Base-by-base conservation (phyloP, 352 stramenopile species). In the Globisporangium takayamanum region DNA sequence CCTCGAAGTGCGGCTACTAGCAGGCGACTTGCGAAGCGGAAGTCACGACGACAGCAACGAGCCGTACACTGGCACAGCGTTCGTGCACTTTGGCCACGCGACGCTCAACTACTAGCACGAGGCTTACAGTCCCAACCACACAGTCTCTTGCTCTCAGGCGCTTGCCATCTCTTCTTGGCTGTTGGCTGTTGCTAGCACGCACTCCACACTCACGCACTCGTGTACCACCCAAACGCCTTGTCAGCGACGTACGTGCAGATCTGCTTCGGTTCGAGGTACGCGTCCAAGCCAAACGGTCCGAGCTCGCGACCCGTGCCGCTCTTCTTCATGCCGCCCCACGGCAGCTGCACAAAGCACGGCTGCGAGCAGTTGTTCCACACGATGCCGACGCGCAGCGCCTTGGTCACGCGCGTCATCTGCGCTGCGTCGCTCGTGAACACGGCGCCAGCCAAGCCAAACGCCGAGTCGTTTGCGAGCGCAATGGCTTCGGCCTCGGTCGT, bases 301-400 rank as follows among this genome's bases (percentile, higher is more conserved):
- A 87, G 72, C 37, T 89, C 80, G 20, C 87, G 79, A 10, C 87
- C 87, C 15, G 87, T 75, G 18, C 87, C 87, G 54, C 72, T 89
- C 66, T 92, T 87, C 76, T 94, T 93, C 67, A 88, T 76, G 5
- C 87, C 87, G 18, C 87, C 87, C 74, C 89, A 96, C 26, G 83
- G 80, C 45, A 84, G 59, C 64, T 89, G 64, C 45, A 88, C 72
- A 46, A 84, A 78, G 48, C 60, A 70, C 44, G 75, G 78, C 63
- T 88, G 78, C 54, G 73, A 84, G 67, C 74, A 80, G 66, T 88
- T 88, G 61, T 77, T 78, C 78, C 78, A 88, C 16, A 88, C 74
- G 11, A 88, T 80, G 41, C 78, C 78, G 3, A 69, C 72, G 16
- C 75, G 70, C 53, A 88, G 59, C 30, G 66, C 59, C 53, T 83